phyloP scores from a whole-genome alignment of 192 early-diverging fungal genomes.

The Thamnidium elegans region DNA sequence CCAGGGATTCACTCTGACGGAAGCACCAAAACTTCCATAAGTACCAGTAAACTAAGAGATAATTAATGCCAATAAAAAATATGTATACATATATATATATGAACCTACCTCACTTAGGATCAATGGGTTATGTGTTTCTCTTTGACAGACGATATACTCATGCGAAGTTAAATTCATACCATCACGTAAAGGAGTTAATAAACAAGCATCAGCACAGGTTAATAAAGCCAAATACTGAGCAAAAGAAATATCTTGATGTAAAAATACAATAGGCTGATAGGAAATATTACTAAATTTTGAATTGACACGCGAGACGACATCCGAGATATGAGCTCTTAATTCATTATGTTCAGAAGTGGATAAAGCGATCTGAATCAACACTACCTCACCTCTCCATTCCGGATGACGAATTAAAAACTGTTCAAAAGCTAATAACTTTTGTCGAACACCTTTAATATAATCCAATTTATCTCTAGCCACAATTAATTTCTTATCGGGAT shows the following conservation, averaged over 20 bases:
- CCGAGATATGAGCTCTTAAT: conserved; percentile 78
- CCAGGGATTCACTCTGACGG: conserved; percentile 94
- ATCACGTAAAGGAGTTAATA: conserved; percentile 90
- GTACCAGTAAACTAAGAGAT: conserved; percentile 82
- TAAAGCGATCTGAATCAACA: conserved; percentile 91
- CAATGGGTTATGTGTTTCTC: conserved; percentile 75
- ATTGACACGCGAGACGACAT: conserved; percentile 91
- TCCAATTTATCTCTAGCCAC: conserved; percentile 96
- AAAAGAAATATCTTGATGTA: conserved; percentile 90
- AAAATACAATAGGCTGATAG: conserved; percentile 86
- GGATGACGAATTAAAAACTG: conserved; percentile 83
- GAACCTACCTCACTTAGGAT: conserved; percentile 78
- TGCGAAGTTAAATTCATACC: conserved; percentile 98
- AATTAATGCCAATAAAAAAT: background rate
- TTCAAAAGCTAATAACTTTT: conserved; percentile 93
- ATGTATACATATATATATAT: background rate
- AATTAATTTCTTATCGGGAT: conserved; percentile 89
- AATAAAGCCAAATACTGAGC: conserved; percentile 89
- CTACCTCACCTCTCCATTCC: conserved; percentile 89
- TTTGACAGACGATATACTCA: conserved; percentile 91
- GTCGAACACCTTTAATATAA: conserved; percentile 92
- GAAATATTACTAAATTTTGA: conserved; percentile 87
- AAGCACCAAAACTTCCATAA: conserved; percentile 83
- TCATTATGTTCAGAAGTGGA: conserved; percentile 92
- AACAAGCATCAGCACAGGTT: conserved; percentile 80